Percentiles rank a stretch among this genome's conserved stretches.
Evolutionary conservation across 768 basidiomycete genomes (phyloP).

Genomic region (Tulasnella sp.): DNA sequence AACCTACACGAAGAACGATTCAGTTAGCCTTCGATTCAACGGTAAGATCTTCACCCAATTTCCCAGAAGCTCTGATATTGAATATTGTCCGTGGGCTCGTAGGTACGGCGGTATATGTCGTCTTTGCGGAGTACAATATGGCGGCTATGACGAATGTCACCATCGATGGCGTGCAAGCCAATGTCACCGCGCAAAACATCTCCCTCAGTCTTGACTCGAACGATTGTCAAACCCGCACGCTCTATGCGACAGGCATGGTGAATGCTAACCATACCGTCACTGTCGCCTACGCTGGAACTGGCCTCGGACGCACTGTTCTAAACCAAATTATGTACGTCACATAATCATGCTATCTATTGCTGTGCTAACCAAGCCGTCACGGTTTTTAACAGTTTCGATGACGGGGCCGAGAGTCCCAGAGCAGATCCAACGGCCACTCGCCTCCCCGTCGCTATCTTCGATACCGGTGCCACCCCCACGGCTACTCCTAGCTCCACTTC

Average conservation of each 20-base stretch:
- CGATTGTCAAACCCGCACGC: not conserved
- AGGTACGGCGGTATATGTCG: not conserved
- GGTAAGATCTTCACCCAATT: not conserved
- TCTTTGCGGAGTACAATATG: not conserved
- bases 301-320: not conserved
- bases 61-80: not conserved
- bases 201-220: not conserved
- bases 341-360: not conserved
- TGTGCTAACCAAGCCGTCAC: not conserved
- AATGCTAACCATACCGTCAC: not conserved
- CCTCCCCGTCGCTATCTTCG: not conserved
- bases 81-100: not conserved
- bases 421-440: not conserved
- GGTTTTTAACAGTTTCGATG: not conserved
- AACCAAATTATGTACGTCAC: not conserved
- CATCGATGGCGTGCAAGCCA: not conserved
- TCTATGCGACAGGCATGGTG: not conserved
- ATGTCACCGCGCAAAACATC: not conserved
- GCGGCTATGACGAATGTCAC: not conserved
- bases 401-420: not conserved
- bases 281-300: not conserved
- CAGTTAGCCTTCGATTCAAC: not conserved
- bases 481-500: not conserved
- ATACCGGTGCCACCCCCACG: not conserved
- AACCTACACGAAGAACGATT: not conserved